A percentile compares a stretch with the other conserved stretches of the same genome.
Conservation (phyloP, 2,329 filamentous ascomycete genomes). For the Claviceps digitariae region DNA sequence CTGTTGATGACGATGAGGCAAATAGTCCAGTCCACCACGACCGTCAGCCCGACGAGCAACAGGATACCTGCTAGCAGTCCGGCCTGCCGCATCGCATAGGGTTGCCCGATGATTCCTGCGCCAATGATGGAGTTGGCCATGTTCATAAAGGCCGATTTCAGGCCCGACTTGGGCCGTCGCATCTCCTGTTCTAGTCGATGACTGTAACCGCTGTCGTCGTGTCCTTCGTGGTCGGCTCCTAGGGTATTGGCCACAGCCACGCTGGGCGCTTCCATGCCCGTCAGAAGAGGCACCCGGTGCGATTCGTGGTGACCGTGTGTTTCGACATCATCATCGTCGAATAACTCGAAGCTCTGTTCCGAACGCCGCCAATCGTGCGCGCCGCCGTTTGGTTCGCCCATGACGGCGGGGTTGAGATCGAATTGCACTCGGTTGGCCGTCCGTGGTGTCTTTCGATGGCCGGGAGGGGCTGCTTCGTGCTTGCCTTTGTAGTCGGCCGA, state of each 20-base stretch:
- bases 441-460: slow-evolving; percentile 14
- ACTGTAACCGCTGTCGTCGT: slow-evolving; percentile 22
- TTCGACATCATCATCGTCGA: slow-evolving; percentile 29
- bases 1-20: slow-evolving; percentile 94
- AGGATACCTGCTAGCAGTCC: slow-evolving; percentile 69
- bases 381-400: slow-evolving; percentile 16
- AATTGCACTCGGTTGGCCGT: slow-evolving; percentile 64
- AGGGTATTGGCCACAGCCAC: slow-evolving; percentile 49
- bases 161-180: slow-evolving; percentile 64
- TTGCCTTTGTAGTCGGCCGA: slow-evolving; percentile 10
- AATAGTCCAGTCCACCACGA: slow-evolving; percentile 94
- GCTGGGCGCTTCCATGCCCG: slow-evolving; percentile 70
- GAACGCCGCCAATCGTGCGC: slow-evolving; percentile 5
- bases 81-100: slow-evolving; percentile 90
- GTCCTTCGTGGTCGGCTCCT: slow-evolving; percentile 25
- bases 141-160: slow-evolving; percentile 93
- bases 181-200: slow-evolving; percentile 41
- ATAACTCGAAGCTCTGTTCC: slow-evolving; percentile 32
- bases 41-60: slow-evolving; percentile 64
- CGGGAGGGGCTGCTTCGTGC: not conserved
- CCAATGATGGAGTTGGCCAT: slow-evolving; percentile 98
- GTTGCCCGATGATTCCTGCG: slow-evolving; percentile 66
- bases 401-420: slow-evolving; percentile 39
- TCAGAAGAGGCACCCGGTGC: slow-evolving; percentile 60
- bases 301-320: slow-evolving; percentile 31